Evolutionary conservation across 441 rosid genomes (phyloP).

Genomic region (Raphanus hybrid): DNA sequence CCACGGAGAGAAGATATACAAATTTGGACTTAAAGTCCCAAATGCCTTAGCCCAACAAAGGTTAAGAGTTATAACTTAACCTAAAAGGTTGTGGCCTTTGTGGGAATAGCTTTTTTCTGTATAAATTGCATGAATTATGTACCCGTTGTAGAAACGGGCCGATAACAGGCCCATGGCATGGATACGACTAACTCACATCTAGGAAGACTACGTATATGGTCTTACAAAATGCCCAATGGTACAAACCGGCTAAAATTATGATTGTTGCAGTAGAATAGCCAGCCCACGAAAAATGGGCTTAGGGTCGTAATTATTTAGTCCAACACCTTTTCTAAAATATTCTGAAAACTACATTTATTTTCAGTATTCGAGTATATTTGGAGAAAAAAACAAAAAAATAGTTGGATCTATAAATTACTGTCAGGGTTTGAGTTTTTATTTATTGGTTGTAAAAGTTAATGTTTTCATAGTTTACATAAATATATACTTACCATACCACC

Average conservation of each 20-base stretch:
- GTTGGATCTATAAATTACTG: neutral
- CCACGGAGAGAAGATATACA: slow-evolving; percentile 25
- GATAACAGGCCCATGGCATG: neutral
- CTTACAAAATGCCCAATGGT: neutral
- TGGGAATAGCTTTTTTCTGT: neutral
- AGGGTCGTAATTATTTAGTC: neutral
- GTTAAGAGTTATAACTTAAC: no score
- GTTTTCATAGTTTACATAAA: neutral
- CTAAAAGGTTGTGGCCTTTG: no score
- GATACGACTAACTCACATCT: neutral
- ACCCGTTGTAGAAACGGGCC: neutral
- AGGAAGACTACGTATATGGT: no score
- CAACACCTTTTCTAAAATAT: neutral
- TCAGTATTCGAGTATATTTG: neutral
- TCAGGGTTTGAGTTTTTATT: neutral
- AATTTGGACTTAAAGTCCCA: slow-evolving; percentile 36
- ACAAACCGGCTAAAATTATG: neutral
- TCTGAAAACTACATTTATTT: neutral
- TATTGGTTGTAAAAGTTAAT: neutral
- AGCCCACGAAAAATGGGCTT: neutral
- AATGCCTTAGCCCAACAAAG: no score
- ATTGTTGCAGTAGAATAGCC: neutral
- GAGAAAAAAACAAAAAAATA: neutral
- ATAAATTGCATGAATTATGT: neutral
- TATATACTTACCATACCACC: neutral